These are phyloP conservation scores for Harrya chromipes DNA, from an alignment of 768 basidiomycete genomes.

Conservation along the genomic window DNA sequence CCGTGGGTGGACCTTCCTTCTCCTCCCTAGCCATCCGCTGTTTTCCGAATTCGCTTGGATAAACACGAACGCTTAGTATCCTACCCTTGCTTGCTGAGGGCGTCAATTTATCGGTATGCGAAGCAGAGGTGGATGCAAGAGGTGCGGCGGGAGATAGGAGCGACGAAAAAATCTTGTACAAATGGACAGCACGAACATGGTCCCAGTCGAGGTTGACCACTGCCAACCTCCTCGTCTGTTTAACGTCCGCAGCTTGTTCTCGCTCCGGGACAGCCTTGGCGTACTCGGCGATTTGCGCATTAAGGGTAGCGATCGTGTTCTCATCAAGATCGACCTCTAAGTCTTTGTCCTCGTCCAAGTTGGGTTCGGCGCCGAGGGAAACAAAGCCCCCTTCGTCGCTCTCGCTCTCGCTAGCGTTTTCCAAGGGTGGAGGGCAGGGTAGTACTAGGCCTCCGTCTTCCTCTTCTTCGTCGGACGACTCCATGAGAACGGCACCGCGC, in stretches of 20 bases:
- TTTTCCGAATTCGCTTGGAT: constrained; percentile 93
- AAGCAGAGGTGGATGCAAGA: constrained; percentile 29
- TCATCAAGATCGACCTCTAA: constrained; percentile 80
- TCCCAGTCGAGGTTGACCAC: constrained; percentile 99
- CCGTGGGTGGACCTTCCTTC: constrained; percentile 82
- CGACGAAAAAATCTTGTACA: constrained; percentile 92
- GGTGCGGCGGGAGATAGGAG: constrained; percentile 64
- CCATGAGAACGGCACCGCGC: constrained; percentile 82
- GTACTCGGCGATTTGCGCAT: constrained; percentile 70
- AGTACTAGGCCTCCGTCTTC: constrained; percentile 19
- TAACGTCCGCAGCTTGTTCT: constrained; percentile 38
- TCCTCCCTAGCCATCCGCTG: constrained; percentile 84
- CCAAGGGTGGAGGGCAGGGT: constrained; percentile 14
- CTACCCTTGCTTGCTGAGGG: constrained; percentile 25
- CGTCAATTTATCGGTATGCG: constrained; percentile 15
- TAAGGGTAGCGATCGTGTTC: constrained; percentile 61
- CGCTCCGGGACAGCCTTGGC: constrained; percentile 46
- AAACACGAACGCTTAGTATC: constrained; percentile 76
- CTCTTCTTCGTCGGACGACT: constrained; percentile 82
- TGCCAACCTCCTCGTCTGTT: constrained; percentile 70
- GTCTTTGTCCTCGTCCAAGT: constrained; percentile 34
- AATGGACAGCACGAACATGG: constrained; percentile 81
- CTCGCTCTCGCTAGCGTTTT: constrained; percentile 36
- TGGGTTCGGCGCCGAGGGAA: constrained; percentile 45
- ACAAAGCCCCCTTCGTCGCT: constrained; percentile 48